Evolutionary conservation across 225 moss, liverwort and hornwort species (phyloP).

Genomic region (Lunularia cruciata): DNA sequence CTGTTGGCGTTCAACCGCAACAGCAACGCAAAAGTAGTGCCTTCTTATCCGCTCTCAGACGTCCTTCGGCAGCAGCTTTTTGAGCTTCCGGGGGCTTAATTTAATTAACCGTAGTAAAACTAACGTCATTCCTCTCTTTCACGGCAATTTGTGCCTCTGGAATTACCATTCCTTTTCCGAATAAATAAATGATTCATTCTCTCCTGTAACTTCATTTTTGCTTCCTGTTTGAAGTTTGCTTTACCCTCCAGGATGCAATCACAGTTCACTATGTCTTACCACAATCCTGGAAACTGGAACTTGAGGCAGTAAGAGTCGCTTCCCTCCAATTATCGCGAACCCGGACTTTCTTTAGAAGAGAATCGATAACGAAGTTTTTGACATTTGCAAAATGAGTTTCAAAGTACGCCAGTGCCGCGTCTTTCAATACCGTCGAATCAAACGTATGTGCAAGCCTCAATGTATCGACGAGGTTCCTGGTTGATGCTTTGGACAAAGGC

Average conservation of each 20-base stretch:
- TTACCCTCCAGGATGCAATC: too few relatives aligned
- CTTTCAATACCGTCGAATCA: constrained; percentile 33
- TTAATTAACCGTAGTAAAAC: background rate
- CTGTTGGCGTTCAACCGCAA: constrained; percentile 62
- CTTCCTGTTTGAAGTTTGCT: too few relatives aligned
- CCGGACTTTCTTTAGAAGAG: constrained; percentile 23
- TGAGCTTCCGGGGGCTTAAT: constrained; percentile 6
- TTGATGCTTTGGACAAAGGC: constrained; percentile 34
- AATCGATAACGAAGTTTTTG: constrained; percentile 45
- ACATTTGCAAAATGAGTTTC: constrained; percentile 44
- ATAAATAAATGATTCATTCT: constrained; percentile 5
- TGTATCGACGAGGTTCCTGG: constrained; percentile 42
- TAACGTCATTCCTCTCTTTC: background rate
- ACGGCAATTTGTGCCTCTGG: background rate
- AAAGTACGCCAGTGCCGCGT: constrained; percentile 41
- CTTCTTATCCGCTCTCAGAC: constrained; percentile 18
- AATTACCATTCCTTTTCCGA: background rate
- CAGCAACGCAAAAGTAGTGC: constrained; percentile 16
- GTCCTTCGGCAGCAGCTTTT: constrained; percentile 25
- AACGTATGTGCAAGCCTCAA: constrained; percentile 42
- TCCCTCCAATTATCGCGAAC: too few relatives aligned
- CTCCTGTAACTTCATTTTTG: too few relatives aligned
- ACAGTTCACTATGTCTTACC: too few relatives aligned
- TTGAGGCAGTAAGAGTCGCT: too few relatives aligned
- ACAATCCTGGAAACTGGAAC: too few relatives aligned